These are phyloP conservation scores for Capronia coronata DNA, from an alignment of 2,329 filamentous ascomycete genomes.

Conservation along the genomic window DNA sequence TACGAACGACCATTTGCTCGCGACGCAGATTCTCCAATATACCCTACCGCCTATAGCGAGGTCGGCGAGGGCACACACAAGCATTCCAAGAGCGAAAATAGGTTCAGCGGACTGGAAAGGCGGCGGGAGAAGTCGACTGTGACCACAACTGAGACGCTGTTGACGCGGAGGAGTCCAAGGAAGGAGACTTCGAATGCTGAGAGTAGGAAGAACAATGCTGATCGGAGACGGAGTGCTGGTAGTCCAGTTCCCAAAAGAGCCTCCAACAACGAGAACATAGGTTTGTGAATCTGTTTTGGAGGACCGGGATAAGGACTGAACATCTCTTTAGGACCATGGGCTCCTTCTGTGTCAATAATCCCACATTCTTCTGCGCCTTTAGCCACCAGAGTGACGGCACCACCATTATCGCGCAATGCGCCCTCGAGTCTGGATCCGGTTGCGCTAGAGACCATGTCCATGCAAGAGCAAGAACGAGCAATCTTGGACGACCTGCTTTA, in stretches of 20 bases:
- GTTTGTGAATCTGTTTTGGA: constrained; percentile 15
- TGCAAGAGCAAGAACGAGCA: constrained; percentile 77
- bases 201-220: constrained; percentile 2
- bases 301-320: constrained; percentile 3
- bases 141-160: constrained; percentile 36
- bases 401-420: constrained; percentile 58
- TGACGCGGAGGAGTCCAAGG: constrained; percentile 49
- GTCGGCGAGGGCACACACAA: constrained; percentile 22
- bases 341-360: constrained; percentile 69
- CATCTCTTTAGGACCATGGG: constrained; percentile 53
- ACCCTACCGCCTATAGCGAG: constrained; percentile 16
- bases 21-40: constrained; percentile 23
- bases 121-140: constrained; percentile 34
- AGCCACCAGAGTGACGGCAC: constrained; percentile 59
- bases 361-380: constrained; percentile 65
- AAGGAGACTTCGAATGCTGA: constrained; percentile 34
- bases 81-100: constrained; percentile 23
- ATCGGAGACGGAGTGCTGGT: constrained; percentile 4
- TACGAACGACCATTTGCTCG: constrained; percentile 24
- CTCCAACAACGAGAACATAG: constrained; percentile 34
- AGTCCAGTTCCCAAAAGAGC: constrained; percentile 16
- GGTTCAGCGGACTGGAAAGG: constrained; percentile 22
- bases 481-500: constrained; percentile 88
- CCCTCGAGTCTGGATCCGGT: constrained; percentile 63
- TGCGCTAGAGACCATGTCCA: constrained; percentile 61